Base-by-base conservation (phyloP, 306 rosid genomes). In the Gastrolobium villosum region DNA sequence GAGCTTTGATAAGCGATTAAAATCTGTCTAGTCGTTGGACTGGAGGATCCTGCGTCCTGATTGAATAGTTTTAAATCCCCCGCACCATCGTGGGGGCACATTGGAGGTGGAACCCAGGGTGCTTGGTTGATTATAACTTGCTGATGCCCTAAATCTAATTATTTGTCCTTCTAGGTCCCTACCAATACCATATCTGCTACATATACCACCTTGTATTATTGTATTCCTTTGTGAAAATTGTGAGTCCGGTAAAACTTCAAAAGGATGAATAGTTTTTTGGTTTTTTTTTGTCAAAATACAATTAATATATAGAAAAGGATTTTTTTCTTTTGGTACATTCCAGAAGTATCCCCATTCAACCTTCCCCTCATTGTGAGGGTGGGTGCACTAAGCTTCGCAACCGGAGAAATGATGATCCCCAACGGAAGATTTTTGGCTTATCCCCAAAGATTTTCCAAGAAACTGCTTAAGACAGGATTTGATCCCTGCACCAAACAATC, bases 101-200 rank as follows among this genome's bases (percentile, higher is more conserved):
- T 65, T 36, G 45, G 32, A 57, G 74, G 87, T 71, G 85, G 84
- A 80, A 54, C 87, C 82, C 72, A 75, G 14, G 48, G 1, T 79
- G 64, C 52, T 72, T 43, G 61, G 35, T 40, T 67, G 7, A 55
- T 78, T 28, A 45, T 74, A 59, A 48, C 37, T 30, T 37, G 53
- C 48, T 46, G n/a, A 30, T 39, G 53, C 35, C 31, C 26, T 36
- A 55, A 64, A 55, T 55, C 41, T 52, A 20, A 5, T 70, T 43
- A 32, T 37, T 36, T 65, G 53, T 65, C 79, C 62, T 39, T 80
- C 49, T 76, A 72, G 79, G 65, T 28, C 76, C 69, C 78, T 20
- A 36, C 43, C 35, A 9, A 14, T 20, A 36, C 50, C 35, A 9
- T 30, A 11, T 14, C 49, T 55, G 8, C 55, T 63, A 54, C 39